Base-by-base conservation (phyloP, 2,329 filamentous ascomycete genomes). In the Aspergillus costaricaensis region DNA sequence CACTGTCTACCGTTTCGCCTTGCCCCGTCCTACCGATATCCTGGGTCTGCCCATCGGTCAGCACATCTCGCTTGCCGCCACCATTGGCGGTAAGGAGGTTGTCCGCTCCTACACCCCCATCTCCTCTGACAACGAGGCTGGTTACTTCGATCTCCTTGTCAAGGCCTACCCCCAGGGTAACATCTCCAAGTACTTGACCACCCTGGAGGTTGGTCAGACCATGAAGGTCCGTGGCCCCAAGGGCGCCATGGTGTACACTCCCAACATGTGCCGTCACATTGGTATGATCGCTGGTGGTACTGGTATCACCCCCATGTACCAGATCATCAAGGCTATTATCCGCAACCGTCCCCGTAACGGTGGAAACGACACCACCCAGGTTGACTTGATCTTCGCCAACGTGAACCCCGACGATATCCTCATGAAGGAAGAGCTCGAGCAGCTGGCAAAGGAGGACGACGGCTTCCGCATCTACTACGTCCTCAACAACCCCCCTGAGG, bases 231-330 rank as follows among this genome's bases (percentile, higher is more conserved):
- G 87, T 71, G 95, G 95, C 9, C 95, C 95, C 78, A 98, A 98
- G 85, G 95, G 95, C 70, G 94, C 94, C 70, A 97, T 99, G 85
- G 91, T 96, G 65, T 99, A 99, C 82, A 91, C 89, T 17, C 92
- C 94, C 70, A 97, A 97, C 84, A 94, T 99, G 91, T 91, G 94
- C 70, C 89, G 91, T 66, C 91, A 91, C 79, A 96, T 99, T 69
- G 95, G 93, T 74, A 99, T 99, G 95, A 91, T 99, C 74, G 92
- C 95, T 65, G 95, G 95, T 68, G 95, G 95, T 67, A 98, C 95
- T 36, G 95, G 95, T 69, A 98, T 99, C 77, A 98, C 95, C 9
- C 95, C 95, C 62, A 99, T 99, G 95, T 86, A 98, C 65, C 95
- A 99, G 82, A 88, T 99, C 70, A 88, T 96, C 76, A 90, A 92